Percentiles rank a stretch among this genome's conserved stretches.
Conservation (phyloP, 1,284 basidiomycete species). For the Cystobasidium pallidum region DNA sequence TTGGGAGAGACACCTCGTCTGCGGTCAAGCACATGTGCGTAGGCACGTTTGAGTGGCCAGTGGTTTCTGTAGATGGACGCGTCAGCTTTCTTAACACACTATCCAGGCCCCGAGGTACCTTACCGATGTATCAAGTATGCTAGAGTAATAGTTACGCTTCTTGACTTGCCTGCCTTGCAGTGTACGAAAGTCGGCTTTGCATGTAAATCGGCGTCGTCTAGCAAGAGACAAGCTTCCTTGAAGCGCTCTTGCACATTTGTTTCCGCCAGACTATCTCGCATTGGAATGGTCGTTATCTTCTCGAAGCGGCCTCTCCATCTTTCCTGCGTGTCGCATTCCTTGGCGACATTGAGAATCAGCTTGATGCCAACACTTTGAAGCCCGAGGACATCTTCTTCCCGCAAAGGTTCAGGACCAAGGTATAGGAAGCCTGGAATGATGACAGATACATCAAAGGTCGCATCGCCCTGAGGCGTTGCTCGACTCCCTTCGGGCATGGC, state of each 20-base stretch:
- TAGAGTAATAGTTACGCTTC: conserved; percentile 94
- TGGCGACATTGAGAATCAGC: conserved; percentile 86
- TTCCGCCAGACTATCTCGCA: conserved; percentile 94
- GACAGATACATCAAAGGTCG: conserved; percentile 72
- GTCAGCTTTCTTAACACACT: background rate
- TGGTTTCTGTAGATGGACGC: conserved; percentile 67
- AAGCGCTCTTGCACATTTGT: conserved; percentile 82
- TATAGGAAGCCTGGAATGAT: conserved; percentile 89
- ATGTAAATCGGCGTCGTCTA: conserved; percentile 85
- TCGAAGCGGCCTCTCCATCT: conserved; percentile 73
- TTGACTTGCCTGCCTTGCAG: conserved; percentile 93
- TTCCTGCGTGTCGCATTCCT: conserved; percentile 83
- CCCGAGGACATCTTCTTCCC: conserved; percentile 71
- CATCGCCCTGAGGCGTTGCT: conserved; percentile 3
- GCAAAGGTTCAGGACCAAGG: conserved; percentile 84
- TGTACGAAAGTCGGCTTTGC: conserved; percentile 84
- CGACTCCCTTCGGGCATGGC: conserved; percentile 7
- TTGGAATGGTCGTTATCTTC: conserved; percentile 80
- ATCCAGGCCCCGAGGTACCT: background rate
- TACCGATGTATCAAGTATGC: conserved; percentile 84
- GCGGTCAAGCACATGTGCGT: conserved; percentile 84
- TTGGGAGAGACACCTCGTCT: conserved; percentile 94
- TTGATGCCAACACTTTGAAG: conserved; percentile 76
- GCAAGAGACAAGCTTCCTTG: conserved; percentile 77
- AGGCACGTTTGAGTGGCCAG: conserved; percentile 89